These are phyloP conservation scores for Trametes elegans DNA, from an alignment of 768 basidiomycete species.

Conservation along the genomic window DNA sequence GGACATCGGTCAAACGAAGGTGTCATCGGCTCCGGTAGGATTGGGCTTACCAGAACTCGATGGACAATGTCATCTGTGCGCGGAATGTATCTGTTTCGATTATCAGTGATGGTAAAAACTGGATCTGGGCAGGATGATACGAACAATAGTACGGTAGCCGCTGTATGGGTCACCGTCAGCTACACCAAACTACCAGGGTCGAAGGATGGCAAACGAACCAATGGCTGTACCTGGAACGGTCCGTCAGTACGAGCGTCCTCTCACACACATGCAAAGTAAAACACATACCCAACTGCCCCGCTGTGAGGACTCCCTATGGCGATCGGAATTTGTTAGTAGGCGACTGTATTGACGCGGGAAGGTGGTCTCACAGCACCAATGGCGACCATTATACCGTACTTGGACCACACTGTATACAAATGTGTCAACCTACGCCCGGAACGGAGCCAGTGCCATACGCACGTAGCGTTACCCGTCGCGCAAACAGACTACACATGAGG, in stretches of 20 bases:
- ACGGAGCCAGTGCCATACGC: background rate
- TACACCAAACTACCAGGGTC: background rate
- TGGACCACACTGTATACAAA: background rate
- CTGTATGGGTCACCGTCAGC: background rate
- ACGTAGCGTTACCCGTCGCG: background rate
- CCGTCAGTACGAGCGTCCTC: too few species aligned
- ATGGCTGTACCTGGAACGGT: background rate
- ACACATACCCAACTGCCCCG: background rate
- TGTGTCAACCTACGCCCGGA: background rate
- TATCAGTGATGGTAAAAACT: background rate
- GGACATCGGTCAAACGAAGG: background rate
- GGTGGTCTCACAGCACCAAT: background rate
- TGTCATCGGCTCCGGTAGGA: background rate
- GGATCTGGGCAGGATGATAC: background rate
- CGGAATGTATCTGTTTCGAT: background rate
- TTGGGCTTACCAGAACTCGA: background rate
- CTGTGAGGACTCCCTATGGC: background rate
- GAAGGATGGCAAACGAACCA: background rate
- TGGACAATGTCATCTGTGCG: background rate
- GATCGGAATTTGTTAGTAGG: background rate
- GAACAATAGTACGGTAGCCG: background rate
- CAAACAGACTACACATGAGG: background rate
- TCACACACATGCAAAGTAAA: too few species aligned
- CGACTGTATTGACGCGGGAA: too few species aligned
- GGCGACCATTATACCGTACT: background rate